Base-by-base conservation (phyloP, 495 filamentous ascomycete species). In the Xylaria acuta region DNA sequence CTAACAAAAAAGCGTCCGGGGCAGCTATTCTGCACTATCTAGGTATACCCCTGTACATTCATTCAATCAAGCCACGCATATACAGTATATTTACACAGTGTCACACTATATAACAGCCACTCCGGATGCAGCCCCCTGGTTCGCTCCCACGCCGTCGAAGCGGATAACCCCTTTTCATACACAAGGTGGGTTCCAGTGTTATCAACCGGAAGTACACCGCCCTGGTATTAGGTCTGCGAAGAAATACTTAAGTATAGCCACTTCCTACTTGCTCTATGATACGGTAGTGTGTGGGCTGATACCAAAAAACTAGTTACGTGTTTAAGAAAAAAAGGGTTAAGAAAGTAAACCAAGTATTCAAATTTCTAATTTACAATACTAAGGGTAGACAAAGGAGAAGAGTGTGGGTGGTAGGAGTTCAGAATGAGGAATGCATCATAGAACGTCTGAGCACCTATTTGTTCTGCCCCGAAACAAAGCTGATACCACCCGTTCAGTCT, bases 1-100 rank as follows among this genome's bases (percentile, higher is more conserved):
- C 45, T 34, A 67, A 40, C 47, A 67, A 49, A 67, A 67, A 67
- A 67, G 47, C 36, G 30, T 4, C 58, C 8, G 3, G 34, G 32
- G n/a, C 3, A 60, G 14, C 53, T 58, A 34, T 58, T 58, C 30
- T 16, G 54, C 54, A 34, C 54, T 34, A 32, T 32, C 18, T n/a
- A n/a, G n/a, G n/a, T 30, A 58, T 34, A 34, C 34, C 56, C 56
- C 32, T 60, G 58, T 25, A 38, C 20, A 36, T n/a, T 60, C 58
- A n/a, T n/a, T n/a, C n/a, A n/a, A n/a, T n/a, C 34, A 60, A 60
- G 63, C 41, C 41, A 49, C 41, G 11, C 0, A 20, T 18, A n/a
- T n/a, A 60, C 34, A 38, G 58, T 60, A 9, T 36, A n/a, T 2
- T 22, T 3, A 18, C 58, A 60, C 58, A 11, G 58, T 38, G 0